Percentiles rank a stretch among this genome's conserved stretches.
Evolutionary conservation across 352 stramenopile species (phyloP).

Genomic region (Vaucheria bursata): DNA sequence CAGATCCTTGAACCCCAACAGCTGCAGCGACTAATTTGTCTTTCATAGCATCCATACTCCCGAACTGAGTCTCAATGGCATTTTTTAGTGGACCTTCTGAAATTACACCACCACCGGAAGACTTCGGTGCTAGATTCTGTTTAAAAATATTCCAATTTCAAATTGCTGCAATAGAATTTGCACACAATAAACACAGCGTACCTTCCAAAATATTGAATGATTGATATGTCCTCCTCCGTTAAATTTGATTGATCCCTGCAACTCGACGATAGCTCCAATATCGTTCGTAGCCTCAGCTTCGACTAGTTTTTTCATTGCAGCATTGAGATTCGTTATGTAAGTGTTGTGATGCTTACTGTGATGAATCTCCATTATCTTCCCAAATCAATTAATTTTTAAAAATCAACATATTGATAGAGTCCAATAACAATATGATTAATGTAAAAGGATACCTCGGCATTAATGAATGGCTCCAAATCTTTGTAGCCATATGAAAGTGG

Average conservation of each 20-base stretch:
- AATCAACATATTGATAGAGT: background rate
- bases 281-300: constrained; percentile 54
- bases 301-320: constrained; percentile 63
- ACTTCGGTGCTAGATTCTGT: constrained; percentile 56
- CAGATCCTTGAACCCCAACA: constrained; percentile 86
- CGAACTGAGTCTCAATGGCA: constrained; percentile 81
- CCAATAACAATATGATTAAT: background rate
- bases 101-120: constrained; percentile 64
- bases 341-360: constrained; percentile 75
- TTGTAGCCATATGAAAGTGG: constrained; percentile 71
- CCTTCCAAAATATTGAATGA: constrained; percentile 98
- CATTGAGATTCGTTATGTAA: constrained; percentile 78
- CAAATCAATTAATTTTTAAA: background rate
- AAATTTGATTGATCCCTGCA: constrained; percentile 63
- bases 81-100: constrained; percentile 68
- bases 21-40: constrained; percentile 63
- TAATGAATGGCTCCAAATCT: constrained; percentile 69
- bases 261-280: constrained; percentile 31
- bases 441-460: constrained; percentile 34
- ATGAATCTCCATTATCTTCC: constrained; percentile 72
- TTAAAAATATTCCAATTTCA: background rate
- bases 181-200: background rate
- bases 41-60: constrained; percentile 80
- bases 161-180: background rate
- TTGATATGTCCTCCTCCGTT: constrained; percentile 97